phyloP scores from a whole-genome alignment of 1,284 basidiomycete species.

The Volvariella volvacea region DNA sequence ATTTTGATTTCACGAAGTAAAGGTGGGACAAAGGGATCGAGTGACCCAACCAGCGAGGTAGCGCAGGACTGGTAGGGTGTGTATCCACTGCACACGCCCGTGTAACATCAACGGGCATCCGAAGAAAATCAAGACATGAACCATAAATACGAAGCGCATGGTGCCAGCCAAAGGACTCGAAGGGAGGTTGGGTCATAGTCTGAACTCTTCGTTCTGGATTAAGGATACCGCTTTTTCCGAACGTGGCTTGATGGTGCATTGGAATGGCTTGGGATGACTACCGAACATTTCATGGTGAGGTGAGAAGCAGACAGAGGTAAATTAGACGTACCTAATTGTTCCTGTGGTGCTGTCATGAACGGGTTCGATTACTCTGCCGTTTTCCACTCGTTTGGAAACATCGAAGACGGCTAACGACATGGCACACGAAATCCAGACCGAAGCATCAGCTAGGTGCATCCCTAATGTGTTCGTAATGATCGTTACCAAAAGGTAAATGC shows the following conservation, averaged over 20 bases:
- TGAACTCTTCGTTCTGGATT: constrained; percentile 37
- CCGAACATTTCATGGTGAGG: neutral
- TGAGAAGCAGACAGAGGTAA: constrained; percentile 1
- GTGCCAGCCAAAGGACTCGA: too few relatives aligned
- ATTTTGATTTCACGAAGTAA: too few relatives aligned
- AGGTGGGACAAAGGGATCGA: too few relatives aligned
- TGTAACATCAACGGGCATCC: too few relatives aligned
- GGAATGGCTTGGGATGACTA: constrained; percentile 57
- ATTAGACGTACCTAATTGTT: constrained; percentile 42
- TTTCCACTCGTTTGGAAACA: constrained; percentile 36
- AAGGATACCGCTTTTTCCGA: constrained; percentile 45
- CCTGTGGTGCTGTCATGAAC: constrained; percentile 47
- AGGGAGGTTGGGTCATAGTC: constrained; percentile 2
- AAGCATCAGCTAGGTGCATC: constrained; percentile 48
- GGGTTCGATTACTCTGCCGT: constrained; percentile 39
- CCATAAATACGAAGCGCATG: too few relatives aligned
- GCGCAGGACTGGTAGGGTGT: too few relatives aligned
- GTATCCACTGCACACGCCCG: too few relatives aligned
- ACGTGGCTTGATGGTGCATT: constrained; percentile 52
- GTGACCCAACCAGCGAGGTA: too few relatives aligned
- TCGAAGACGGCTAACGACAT: constrained; percentile 51
- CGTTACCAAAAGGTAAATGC: constrained; percentile 3
- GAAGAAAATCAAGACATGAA: too few relatives aligned
- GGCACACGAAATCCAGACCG: constrained; percentile 46
- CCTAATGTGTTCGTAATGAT: constrained; percentile 23